Percentiles rank a stretch among this genome's conserved stretches.
These are phyloP conservation scores for Globisporangium echinulatum DNA, from an alignment of 352 stramenopile species.

Conservation along the genomic window DNA sequence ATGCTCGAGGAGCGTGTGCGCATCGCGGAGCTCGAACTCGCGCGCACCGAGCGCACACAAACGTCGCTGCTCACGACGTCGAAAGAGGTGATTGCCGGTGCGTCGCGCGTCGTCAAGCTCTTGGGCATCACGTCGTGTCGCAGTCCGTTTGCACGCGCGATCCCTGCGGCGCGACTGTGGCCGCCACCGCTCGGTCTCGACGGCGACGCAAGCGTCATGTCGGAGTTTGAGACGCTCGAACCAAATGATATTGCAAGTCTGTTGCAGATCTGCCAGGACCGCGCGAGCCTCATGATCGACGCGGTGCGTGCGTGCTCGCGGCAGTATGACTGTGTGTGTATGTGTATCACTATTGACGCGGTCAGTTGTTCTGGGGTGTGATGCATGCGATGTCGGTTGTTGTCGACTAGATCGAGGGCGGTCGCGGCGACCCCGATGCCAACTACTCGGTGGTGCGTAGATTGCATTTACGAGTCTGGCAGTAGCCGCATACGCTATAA, in stretches of 20 bases:
- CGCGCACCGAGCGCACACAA: conserved; percentile 58
- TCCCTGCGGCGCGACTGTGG: conserved; percentile 54
- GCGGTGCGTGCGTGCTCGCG: conserved; percentile 24
- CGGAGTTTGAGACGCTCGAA: conserved; percentile 66
- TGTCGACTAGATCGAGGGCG: conserved; percentile 51
- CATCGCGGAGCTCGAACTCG: conserved; percentile 62
- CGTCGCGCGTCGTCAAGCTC: conserved; percentile 64
- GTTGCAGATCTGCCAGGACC: conserved; percentile 73
- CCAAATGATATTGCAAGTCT: conserved; percentile 51
- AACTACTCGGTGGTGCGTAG: conserved; percentile 52
- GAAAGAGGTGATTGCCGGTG: conserved; percentile 69
- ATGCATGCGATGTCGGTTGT: neutral
- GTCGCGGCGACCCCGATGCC: conserved; percentile 51
- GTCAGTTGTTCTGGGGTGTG: neutral
- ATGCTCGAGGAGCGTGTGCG: conserved; percentile 68
- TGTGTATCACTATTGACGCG: conserved; percentile 1
- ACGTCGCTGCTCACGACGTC: conserved; percentile 57
- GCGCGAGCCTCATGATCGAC: conserved; percentile 63
- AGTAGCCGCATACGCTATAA: neutral
- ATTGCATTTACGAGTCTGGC: neutral
- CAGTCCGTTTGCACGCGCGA: conserved; percentile 48
- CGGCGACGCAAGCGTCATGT: conserved; percentile 37
- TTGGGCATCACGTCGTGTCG: conserved; percentile 65
- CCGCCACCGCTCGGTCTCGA: conserved; percentile 45
- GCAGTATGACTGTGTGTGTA: neutral